Evolutionary conservation across 2,329 filamentous ascomycete genomes (phyloP), one percentile per base, ranked within the genome.

Genomic region (Thermomyces lanuginosus): DNA sequence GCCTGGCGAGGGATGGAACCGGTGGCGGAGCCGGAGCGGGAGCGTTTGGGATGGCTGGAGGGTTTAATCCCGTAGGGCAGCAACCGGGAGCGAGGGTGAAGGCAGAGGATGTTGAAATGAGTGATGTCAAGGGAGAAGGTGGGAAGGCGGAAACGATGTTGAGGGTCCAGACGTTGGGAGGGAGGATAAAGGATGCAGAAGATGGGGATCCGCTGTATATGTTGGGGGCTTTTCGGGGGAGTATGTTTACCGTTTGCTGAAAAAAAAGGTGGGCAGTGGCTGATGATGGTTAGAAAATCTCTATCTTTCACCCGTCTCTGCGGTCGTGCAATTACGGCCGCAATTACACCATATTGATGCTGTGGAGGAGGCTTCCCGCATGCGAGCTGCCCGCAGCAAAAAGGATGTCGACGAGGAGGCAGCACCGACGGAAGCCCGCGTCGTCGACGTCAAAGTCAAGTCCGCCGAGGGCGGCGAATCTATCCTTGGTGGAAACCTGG

Each of bases 291-390:
- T 19, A 27, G 26, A 27, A 11, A 27, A 27, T 21, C 17, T 27
- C 6, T 82, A 93, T 55, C 70, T 95, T 20, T 91, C 82, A 1
- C 79, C 78, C 13, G 69, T 91, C 23, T 72, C 76, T 21, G 76
- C 80, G 2, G 70, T 92, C 22, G 78, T 92, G 21, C 81, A 92
- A 47, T 72, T 98, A 45, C 78, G 84, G 3, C 83, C 89, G 0
- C 81, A 93, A 45, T 77, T 92, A 34, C 82, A 92, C 54, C 83
- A 95, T 55, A 65, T 95, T 39, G 89, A 95, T 54, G 86, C 89
- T 3, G 56, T 72, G 23, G 64, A 75, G 24, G 82, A 93, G 42
- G 66, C 80, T 3, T 36, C 40, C 4, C 52, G 50, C 27, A 44
- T 38, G 4, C 42, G 48, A 27, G 40, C 49, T 3, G 28, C 38